phyloP scores from a whole-genome alignment of 1,284 basidiomycete species.

The Trichosporon inkin region DNA sequence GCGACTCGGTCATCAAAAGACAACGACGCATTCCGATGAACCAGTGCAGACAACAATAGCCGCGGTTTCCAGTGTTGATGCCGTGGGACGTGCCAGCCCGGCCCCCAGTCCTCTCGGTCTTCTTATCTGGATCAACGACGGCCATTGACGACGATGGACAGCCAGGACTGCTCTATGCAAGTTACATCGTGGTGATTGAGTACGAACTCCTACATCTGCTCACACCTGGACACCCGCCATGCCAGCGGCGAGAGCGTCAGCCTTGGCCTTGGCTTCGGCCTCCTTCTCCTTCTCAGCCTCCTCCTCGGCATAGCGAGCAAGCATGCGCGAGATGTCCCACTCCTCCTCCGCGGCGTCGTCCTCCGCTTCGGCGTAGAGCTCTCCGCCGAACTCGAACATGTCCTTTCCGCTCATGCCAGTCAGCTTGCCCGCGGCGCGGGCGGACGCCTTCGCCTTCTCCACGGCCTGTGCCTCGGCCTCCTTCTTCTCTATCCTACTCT shows the following conservation, averaged over 20 bases:
- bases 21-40: too few species aligned
- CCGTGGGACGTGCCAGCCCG: too few species aligned
- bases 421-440: slow-evolving; percentile 83
- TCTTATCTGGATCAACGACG: too few species aligned
- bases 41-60: too few species aligned
- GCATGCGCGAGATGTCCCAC: slow-evolving; percentile 49
- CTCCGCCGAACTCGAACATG: slow-evolving; percentile 94
- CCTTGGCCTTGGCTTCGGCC: slow-evolving; percentile 1
- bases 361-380: slow-evolving; percentile 87
- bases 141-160: too few species aligned
- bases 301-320: slow-evolving; percentile 38
- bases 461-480: slow-evolving; percentile 74
- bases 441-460: slow-evolving; percentile 78
- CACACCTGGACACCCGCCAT: neutral
- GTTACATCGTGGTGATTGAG: neutral
- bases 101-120: too few species aligned
- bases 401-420: slow-evolving; percentile 93
- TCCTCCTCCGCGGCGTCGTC: slow-evolving; percentile 51
- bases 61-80: too few species aligned
- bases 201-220: neutral
- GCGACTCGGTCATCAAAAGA: too few species aligned
- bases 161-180: neutral
- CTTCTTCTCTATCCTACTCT: slow-evolving; percentile 87
- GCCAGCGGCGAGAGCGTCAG: neutral
- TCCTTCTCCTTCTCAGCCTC: slow-evolving; percentile 5